phyloP scores from a whole-genome alignment of 331 rosid species.

The Quercus tomentella region DNA sequence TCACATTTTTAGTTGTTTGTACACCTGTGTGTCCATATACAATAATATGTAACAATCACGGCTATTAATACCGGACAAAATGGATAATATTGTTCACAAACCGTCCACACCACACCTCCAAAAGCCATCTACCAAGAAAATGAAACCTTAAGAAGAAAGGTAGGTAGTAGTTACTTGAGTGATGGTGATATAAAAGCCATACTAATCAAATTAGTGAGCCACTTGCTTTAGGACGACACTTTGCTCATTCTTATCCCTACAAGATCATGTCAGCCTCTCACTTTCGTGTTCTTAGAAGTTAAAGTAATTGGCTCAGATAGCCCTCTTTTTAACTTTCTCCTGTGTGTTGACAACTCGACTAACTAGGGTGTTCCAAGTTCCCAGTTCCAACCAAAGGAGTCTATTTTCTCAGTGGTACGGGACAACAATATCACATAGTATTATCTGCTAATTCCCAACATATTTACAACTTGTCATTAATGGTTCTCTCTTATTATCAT shows the following conservation, averaged over 20 bases:
- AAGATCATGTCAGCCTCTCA: background rate
- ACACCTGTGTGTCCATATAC: too few relatives aligned
- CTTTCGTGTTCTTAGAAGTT: background rate
- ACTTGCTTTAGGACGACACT: background rate
- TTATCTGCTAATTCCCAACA: too few relatives aligned
- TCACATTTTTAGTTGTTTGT: too few relatives aligned
- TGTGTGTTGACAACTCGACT: background rate
- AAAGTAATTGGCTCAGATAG: too few relatives aligned
- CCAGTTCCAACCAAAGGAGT: background rate
- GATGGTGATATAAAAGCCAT: slow-evolving; percentile 2
- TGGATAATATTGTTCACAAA: background rate
- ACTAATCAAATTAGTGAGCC: background rate
- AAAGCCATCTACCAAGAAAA: background rate
- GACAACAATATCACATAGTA: too few relatives aligned
- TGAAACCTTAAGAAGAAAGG: background rate
- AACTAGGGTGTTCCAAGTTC: background rate
- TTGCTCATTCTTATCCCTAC: background rate
- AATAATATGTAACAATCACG: too few relatives aligned
- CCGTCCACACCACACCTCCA: background rate
- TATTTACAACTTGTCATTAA: too few relatives aligned
- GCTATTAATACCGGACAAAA: too few relatives aligned
- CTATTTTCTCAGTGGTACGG: background rate
- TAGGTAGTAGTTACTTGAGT: background rate
- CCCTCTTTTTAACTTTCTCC: background rate
- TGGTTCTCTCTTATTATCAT: background rate